Conservation (phyloP, 139 green algal genomes). For the Diplosphaera chodatii region DNA sequence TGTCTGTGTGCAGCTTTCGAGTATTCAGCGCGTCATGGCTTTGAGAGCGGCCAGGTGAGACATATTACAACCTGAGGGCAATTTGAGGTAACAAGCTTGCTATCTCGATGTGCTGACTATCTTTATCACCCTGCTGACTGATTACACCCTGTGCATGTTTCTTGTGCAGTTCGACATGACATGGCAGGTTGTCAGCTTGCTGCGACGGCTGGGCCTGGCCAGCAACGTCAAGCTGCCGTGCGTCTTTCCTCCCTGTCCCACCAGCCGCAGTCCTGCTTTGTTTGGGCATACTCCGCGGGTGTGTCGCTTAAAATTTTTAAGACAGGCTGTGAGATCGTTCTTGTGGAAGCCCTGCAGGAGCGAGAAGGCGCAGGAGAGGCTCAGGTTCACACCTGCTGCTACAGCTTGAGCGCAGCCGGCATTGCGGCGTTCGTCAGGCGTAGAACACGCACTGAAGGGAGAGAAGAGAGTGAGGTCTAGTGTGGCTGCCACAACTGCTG, state of each 20-base stretch:
- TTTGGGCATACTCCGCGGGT: no score
- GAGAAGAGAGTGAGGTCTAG: no score
- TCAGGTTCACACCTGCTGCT: background rate
- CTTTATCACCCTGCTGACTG: no score
- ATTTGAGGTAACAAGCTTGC: no score
- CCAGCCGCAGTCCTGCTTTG: background rate
- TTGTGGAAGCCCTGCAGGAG: background rate
- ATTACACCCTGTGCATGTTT: no score
- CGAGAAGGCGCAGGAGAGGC: background rate
- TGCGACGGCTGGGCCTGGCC: slow-evolving; percentile 70
- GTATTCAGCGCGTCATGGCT: slow-evolving; percentile 77
- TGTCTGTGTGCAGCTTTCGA: slow-evolving; percentile 50
- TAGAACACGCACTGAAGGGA: no score
- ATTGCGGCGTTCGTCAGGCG: no score
- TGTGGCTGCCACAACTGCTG: no score
- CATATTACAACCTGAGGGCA: no score
- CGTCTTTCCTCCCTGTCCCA: background rate
- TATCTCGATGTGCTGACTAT: no score
- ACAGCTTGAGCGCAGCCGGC: no score
- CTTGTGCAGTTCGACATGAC: slow-evolving; percentile 69
- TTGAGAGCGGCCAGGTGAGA: slow-evolving; percentile 53
- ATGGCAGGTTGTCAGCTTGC: slow-evolving; percentile 56
- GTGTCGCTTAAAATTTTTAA: background rate
- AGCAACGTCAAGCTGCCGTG: slow-evolving; percentile 82
- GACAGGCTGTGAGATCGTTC: no score